Evolutionary conservation across 2,329 filamentous ascomycete species (phyloP).

Genomic region (Verticillium nonalfalfae): DNA sequence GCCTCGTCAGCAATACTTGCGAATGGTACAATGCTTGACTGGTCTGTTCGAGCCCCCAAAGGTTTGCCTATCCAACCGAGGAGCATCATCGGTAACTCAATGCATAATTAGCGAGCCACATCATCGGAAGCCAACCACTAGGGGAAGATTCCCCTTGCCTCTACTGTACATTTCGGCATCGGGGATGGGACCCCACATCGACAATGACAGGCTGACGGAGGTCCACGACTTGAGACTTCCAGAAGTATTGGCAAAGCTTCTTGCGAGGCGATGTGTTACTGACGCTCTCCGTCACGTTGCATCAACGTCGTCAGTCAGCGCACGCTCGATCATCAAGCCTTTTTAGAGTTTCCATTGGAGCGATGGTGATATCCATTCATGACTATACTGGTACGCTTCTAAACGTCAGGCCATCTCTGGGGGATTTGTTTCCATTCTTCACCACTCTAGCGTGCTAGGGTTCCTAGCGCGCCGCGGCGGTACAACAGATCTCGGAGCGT

Average conservation of each 20-base stretch:
- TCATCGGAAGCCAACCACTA: conserved; percentile 4
- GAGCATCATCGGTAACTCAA: not conserved
- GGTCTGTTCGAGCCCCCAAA: not conserved
- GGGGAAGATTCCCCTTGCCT: not conserved
- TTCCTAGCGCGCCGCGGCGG: not conserved
- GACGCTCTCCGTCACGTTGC: not conserved
- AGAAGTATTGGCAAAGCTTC: not conserved
- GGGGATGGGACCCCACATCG: not conserved
- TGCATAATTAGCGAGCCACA: not conserved
- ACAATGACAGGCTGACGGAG: not conserved
- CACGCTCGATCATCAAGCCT: not conserved
- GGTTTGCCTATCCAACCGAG: not conserved
- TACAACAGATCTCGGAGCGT: not conserved
- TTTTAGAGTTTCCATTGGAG: not conserved
- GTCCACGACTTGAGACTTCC: not conserved
- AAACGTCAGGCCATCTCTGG: not conserved
- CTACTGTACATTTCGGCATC: not conserved
- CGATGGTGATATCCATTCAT: not conserved
- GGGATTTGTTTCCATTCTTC: not conserved
- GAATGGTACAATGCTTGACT: not conserved
- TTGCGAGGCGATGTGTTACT: not conserved
- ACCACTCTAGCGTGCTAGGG: not conserved
- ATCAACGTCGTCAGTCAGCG: not conserved
- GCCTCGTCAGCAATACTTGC: not conserved
- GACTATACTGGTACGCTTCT: not conserved